Evolutionary conservation across 306 rosid genomes (phyloP).

Genomic region (Echinosophora koreensis): DNA sequence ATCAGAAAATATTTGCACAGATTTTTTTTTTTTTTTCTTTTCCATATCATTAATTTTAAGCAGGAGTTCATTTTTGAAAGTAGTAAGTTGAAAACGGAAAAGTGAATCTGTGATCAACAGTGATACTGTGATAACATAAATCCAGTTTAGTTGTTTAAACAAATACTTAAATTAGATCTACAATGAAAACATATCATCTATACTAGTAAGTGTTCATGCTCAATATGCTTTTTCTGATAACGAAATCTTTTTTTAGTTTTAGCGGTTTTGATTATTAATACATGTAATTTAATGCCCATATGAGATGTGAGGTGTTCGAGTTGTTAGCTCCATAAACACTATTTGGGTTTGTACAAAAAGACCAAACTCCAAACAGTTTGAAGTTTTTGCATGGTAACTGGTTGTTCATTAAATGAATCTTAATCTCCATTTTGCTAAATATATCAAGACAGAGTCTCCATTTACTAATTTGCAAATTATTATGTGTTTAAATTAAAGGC

Average conservation of each 20-base stretch:
- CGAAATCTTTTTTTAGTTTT: conserved; percentile 26
- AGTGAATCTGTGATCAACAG: conserved; percentile 34
- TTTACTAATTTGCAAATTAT: conserved; percentile 14
- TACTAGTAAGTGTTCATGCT: conserved; percentile 24
- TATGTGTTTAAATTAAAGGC: conserved; percentile 22
- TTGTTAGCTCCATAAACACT: conserved; percentile 29
- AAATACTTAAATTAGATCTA: conserved; percentile 25
- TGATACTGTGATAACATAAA: conserved; percentile 28
- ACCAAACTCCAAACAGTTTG: conserved; percentile 22
- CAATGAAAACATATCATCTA: conserved; percentile 27
- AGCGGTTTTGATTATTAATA: neutral
- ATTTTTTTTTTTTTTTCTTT: neutral
- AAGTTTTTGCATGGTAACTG: conserved; percentile 39
- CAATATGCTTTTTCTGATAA: conserved; percentile 20
- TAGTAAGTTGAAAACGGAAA: conserved; percentile 25
- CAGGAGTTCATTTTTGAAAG: conserved; percentile 17
- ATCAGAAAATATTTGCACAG: conserved; percentile 36
- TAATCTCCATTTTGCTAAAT: conserved; percentile 16
- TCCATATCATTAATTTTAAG: conserved; percentile 27
- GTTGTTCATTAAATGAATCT: conserved; percentile 28
- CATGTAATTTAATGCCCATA: conserved; percentile 10
- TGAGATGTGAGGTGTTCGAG: conserved; percentile 27
- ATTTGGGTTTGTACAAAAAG: conserved; percentile 20
- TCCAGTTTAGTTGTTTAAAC: conserved; percentile 23
- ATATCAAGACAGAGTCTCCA: conserved; percentile 27